Conservation (phyloP, 106 monocot genomes). For the Xerophyta viscosa region DNA sequence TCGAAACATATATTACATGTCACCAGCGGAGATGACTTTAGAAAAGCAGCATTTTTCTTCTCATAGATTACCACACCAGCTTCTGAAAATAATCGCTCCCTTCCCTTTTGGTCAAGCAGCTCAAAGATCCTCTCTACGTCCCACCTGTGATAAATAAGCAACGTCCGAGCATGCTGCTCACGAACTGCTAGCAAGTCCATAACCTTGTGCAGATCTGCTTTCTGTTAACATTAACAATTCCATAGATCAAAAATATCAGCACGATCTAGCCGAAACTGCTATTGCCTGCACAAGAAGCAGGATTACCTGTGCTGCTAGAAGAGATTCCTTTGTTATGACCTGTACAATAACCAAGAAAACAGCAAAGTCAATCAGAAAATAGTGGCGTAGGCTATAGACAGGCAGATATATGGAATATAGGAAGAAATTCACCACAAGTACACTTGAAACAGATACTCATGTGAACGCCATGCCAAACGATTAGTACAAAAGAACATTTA, state of each 20-base stretch:
- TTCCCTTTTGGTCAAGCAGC: slow-evolving; percentile 70
- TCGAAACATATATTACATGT: slow-evolving; percentile 74
- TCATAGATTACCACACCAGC: slow-evolving; percentile 53
- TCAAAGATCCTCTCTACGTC: slow-evolving; percentile 74
- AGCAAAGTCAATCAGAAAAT: too few species aligned
- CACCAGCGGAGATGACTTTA: slow-evolving; percentile 5
- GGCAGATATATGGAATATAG: slow-evolving; percentile 44
- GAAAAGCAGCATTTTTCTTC: slow-evolving; percentile 6
- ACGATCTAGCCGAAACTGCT: background rate
- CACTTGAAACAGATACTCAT: background rate
- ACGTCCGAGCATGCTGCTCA: slow-evolving; percentile 86
- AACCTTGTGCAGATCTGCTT: slow-evolving; percentile 65
- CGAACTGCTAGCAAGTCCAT: slow-evolving; percentile 72
- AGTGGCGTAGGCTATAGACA: too few species aligned
- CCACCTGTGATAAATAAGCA: slow-evolving; percentile 86
- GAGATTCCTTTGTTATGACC: slow-evolving; percentile 80
- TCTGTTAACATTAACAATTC: slow-evolving; percentile 23
- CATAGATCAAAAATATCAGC: background rate
- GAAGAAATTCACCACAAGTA: background rate
- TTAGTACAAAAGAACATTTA: background rate
- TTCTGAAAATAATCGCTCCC: slow-evolving; percentile 52
- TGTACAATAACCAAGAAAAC: too few species aligned
- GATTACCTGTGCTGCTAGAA: slow-evolving; percentile 81
- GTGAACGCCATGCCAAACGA: background rate
- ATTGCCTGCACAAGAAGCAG: background rate